Evolutionary conservation across 2,329 filamentous ascomycete species (phyloP), one percentile per base, ranked within the genome.

Genomic region (Xylariales sp.): DNA sequence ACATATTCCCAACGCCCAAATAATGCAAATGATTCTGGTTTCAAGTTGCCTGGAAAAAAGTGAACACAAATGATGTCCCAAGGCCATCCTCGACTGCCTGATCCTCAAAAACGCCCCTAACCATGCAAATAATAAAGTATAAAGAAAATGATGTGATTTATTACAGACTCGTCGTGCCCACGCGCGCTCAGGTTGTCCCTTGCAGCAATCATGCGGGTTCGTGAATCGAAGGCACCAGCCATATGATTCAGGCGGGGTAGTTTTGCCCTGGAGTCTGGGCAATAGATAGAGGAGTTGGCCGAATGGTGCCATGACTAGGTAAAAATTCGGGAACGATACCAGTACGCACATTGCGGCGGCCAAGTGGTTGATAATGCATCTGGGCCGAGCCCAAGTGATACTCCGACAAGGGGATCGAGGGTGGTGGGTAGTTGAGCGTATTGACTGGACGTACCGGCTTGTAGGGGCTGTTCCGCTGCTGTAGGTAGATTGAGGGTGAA

Each of bases 391-490:
- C 65, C 38, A 86, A 68, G 47, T 84, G 72, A 55, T 88, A 84
- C 50, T 85, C 76, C 46, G 91, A 83, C 45, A 94, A 75, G 6
- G 88, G 88, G 7, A 81, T 74, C 17, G 87, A 85, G 1, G 89
- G 86, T 6, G 89, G 88, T 21, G 90, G 90, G 41, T 93, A 88
- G 20, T 96, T 72, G n/a, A 97, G 76, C 1, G 88, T 95, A 50
- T 93, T 89, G 42, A 96, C 88, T 43, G 88, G 78, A 37, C 90
- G 85, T 27, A 96, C 84, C 2, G 91, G 91, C 46, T 88, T 86
- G 63, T 97, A 97, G 4, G 93, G 93, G 39, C 91, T 97, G 46
- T 86, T 83, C 40, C 93, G 79, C 57, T 95, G 88, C 54, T 87
- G 85, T 25, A 96, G 71, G 62, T 94, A 94, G 53, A 88, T 79